A percentile compares a stretch with the other conserved stretches of the same genome.
Evolutionary conservation across 768 basidiomycete genomes (phyloP).

Genomic region (Russula virescens): DNA sequence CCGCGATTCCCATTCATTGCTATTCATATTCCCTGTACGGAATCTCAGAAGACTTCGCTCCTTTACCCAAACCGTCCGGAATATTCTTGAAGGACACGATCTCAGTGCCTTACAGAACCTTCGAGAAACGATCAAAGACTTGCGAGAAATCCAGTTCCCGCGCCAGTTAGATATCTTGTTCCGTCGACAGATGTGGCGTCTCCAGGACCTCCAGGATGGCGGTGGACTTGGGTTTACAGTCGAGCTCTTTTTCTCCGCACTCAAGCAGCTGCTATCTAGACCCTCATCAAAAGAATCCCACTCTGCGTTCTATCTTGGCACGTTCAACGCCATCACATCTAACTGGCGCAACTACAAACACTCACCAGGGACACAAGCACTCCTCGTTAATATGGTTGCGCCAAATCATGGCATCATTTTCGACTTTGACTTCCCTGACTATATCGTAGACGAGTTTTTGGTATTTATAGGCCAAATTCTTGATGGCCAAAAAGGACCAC

Average conservation of each 20-base stretch:
- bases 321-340: not conserved
- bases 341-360: not conserved
- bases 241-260: not conserved
- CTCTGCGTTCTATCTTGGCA: not conserved
- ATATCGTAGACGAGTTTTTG: not conserved
- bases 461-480: not conserved
- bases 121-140: no score
- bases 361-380: conserved; percentile 2
- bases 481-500: not conserved
- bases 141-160: no score
- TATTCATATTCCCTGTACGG: no score
- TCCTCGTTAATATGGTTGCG: not conserved
- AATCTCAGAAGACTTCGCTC: no score
- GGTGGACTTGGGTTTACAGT: not conserved
- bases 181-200: no score
- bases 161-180: no score
- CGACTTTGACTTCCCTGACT: not conserved
- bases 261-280: not conserved
- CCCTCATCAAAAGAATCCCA: not conserved
- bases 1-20: no score
- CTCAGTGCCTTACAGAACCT: no score
- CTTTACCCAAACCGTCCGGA: no score
- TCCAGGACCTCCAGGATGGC: no score
- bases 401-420: not conserved
- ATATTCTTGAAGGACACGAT: no score